Evolutionary conservation across 2,329 filamentous ascomycete genomes (phyloP), one percentile per base, ranked within the genome.

Genomic region (Akanthomyces lecanii): DNA sequence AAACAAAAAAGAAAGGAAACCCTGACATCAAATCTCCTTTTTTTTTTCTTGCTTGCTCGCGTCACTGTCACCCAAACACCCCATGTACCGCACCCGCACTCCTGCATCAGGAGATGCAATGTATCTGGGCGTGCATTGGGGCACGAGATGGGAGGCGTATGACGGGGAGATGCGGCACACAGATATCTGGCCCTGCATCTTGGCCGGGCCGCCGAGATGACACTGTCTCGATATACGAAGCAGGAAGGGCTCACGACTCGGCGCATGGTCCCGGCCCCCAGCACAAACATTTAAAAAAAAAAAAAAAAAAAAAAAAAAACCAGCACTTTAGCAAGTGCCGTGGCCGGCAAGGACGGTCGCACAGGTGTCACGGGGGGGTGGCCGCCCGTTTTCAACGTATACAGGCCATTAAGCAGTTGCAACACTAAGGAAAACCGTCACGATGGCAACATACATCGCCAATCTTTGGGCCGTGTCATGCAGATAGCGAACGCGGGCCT

Each of bases 1-100:
- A 54, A 45, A 47, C 38, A 36, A n/a, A 60, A 38, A 53, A 53
- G 21, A 52, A 61, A 53, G 10, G 25, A 52, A 59, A 53, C 55
- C 55, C 55, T 8, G 42, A n/a, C n/a, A 53, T 61, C 47, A 45
- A 61, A 45, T 53, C 51, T 54, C 59, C 50, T 44, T 61, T 55
- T 23, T n/a, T 47, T 30, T 16, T n/a, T 21, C 21, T 21, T 21
- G 21, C 28, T 30, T 30, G 21, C n/a, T 36, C 33, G 18, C 50
- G 18, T 53, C 25, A 52, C 38, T 10, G 33, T 44, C 36, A 44
- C 38, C 18, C 5, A 36, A 36, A 11, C 7, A 36, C 33, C 33
- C 33, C 33, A 36, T 36, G 33, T 7, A 36, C 33, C 33, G 7
- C 33, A 36, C 11, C 54, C 54, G 54, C 54, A 45, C 54, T 58